phyloP scores from a whole-genome alignment of 1,139 yeast species.

The Protomyces pachydermus region DNA sequence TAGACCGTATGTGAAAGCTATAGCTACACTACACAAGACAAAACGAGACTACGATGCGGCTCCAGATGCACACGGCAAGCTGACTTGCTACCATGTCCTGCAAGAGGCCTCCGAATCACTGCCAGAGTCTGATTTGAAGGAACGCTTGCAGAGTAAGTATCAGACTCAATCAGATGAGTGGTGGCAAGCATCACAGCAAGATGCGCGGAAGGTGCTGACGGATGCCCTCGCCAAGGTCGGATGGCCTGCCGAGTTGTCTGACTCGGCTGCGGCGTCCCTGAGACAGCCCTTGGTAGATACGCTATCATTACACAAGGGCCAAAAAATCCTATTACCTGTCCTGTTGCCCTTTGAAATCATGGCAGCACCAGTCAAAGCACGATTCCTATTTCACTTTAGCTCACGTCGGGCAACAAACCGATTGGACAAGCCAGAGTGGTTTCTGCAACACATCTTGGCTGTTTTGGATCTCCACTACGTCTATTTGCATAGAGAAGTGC shows the following conservation, averaged over 20 bases:
- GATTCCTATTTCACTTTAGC: constrained; percentile 74
- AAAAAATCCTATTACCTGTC: constrained; percentile 35
- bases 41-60: not conserved
- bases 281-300: not conserved
- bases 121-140: not conserved
- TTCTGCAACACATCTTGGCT: constrained; percentile 53
- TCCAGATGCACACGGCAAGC: not conserved
- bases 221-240: not conserved
- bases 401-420: constrained; percentile 57
- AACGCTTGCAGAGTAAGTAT: not conserved
- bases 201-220: not conserved
- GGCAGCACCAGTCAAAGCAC: constrained; percentile 52
- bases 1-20: not conserved
- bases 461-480: constrained; percentile 48
- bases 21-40: not conserved
- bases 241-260: not conserved
- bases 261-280: not conserved
- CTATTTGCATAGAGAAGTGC: constrained; percentile 43
- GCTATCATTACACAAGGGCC: not conserved
- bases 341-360: constrained; percentile 59
- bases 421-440: constrained; percentile 69
- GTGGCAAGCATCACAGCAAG: not conserved
- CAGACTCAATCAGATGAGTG: not conserved
- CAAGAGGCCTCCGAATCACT: not conserved
- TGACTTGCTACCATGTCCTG: not conserved